Evolutionary conservation across 2,329 filamentous ascomycete species (phyloP).

Genomic region (Fusarium sp.): DNA sequence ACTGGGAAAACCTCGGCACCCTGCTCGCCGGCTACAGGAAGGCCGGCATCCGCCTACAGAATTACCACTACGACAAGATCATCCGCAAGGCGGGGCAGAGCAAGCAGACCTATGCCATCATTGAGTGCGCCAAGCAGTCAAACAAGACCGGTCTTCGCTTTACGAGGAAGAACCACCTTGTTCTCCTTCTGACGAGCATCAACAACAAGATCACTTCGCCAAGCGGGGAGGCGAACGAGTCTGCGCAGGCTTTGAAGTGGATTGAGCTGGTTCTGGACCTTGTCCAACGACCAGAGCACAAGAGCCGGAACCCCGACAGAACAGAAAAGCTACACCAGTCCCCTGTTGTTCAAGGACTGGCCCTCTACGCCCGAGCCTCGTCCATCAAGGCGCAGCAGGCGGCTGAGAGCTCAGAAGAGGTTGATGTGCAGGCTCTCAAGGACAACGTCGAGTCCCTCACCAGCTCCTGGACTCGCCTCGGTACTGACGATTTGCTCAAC

Average conservation of each 20-base stretch:
- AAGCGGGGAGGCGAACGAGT: conserved; percentile 45
- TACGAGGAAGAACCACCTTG: conserved; percentile 54
- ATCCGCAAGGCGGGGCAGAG: conserved; percentile 55
- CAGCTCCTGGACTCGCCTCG: conserved; percentile 43
- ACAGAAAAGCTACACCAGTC: conserved; percentile 42
- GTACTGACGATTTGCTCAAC: conserved; percentile 31
- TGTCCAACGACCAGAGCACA: conserved; percentile 58
- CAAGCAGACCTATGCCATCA: conserved; percentile 58
- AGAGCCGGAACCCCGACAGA: conserved; percentile 12
- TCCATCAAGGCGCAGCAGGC: conserved; percentile 42
- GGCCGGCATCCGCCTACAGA: conserved; percentile 54
- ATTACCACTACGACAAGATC: conserved; percentile 53
- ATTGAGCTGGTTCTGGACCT: conserved; percentile 62
- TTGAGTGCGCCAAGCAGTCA: conserved; percentile 63
- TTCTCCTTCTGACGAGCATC: conserved; percentile 43
- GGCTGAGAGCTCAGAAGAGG: conserved; percentile 39
- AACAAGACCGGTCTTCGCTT: conserved; percentile 61
- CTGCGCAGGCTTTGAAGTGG: conserved; percentile 58
- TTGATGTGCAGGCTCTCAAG: conserved; percentile 40
- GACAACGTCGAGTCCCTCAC: conserved; percentile 47
- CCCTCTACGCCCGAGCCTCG: conserved; percentile 46
- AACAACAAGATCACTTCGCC: conserved; percentile 53
- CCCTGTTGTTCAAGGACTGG: conserved; percentile 46
- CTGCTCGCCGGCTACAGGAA: conserved; percentile 64
- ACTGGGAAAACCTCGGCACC: conserved; percentile 65